Evolutionary conservation across 352 stramenopile species (phyloP), one percentile per base, ranked within the genome.

Genomic region (Phytophthora nicotianae): DNA sequence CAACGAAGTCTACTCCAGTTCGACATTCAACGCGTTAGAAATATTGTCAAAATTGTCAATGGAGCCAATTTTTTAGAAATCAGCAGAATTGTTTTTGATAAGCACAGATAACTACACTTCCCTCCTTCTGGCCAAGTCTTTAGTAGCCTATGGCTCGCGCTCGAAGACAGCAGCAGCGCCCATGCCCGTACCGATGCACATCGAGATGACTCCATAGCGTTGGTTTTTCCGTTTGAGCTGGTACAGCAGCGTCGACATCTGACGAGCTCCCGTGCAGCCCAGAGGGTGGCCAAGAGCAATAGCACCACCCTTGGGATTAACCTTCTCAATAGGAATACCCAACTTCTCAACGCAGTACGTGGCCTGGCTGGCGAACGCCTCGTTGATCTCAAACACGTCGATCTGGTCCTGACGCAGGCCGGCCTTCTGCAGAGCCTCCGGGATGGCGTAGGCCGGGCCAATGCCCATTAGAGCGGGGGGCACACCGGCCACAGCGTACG

Each of bases 161-260:
- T 98, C 93, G 48, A 98, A 86, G 46, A 98, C 83, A 40, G 91
- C 91, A 52, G 96, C 96, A 21, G 91, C 93, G 32, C 93, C 96
- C 91, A 98, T 98, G 51, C 96, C 96, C 50, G 90, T 97, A 61
- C 96, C 96, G 72, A 98, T 97, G 77, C 96, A 98, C 91, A 98
- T 98, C 53, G 85, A 96, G 46, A 98, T 90, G 50, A 98, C 85
- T 50, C 93, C 93, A 58, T 93, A 95, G 43, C 76, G 74, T 58
- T 87, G 74, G 26, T 93, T 86, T 50, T 75, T 89, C 43, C 91
- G 80, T 72, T 97, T 95, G 58, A 98, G 81, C 69, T 97, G 86
- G 70, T 97, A 79, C 40, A 98, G 58, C 24, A 98, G 72, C 46
- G 92, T 98, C n/a, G 88, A 89, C 47, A 98, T 80, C 68, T 97